Base-by-base conservation (phyloP, 345 rosid species). In the Rhizophora apiculata region DNA sequence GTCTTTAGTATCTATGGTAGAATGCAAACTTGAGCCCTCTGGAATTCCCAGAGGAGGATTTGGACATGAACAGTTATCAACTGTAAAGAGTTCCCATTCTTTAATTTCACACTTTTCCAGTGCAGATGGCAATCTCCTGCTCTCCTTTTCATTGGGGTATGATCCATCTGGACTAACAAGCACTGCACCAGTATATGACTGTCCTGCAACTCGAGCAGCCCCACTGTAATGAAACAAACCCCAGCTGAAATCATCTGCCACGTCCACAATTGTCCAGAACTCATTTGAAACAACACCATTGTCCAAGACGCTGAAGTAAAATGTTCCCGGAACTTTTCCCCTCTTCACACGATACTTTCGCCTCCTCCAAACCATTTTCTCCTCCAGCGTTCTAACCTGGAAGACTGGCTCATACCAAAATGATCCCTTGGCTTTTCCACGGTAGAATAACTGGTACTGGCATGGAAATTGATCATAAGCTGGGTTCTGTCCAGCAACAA, bases 401-500 rank as follows among this genome's bases (percentile, higher is more conserved):
- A 94, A 94, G 64, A 94, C 92, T 0, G 97, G 97, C 58, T 94
- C 97, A 65, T 94, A 91, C 97, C 97, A 94, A 73, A 94, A 88
- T 2, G 98, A 85, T 3, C 93, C 91, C 72, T 87, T 94, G 11
- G 93, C 96, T 81, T 85, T 94, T 56, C 98, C 97, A 68, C 96
- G 76, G 73, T 94, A 94, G 77, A 94, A 88, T 36, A 94, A 82
- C 78, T 91, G 98, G 75, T 84, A 91, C 75, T 94, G 97, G 80
- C 96, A 94, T 0, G 98, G 97, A 72, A 94, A 94, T 65, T 94
- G 96, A 73, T 94, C 97, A 39, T 94, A 94, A 61, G 96, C 97
- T 0, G 98, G 98, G 79, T 94, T 94, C 63, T 94, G 97, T 46
- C 97, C 98, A 1, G 98, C 93, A 37, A 79, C 84, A 0, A 94